Percentiles rank a stretch among this genome's conserved stretches.
Evolutionary conservation across 106 monocot species (phyloP).

Genomic region (Apostasia shenzhenica): DNA sequence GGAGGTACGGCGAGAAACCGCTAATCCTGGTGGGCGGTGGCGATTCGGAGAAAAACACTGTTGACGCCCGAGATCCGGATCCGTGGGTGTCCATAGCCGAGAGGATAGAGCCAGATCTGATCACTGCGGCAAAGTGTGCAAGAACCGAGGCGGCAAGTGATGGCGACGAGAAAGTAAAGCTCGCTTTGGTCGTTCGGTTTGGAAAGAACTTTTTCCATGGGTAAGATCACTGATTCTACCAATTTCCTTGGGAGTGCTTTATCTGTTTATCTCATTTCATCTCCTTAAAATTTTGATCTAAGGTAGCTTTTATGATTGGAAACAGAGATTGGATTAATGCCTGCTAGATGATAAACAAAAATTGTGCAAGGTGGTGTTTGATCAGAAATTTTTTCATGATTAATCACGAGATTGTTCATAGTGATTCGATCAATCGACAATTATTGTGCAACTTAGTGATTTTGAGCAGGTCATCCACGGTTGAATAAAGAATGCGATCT

Average conservation of each 20-base stretch:
- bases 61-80: neutral
- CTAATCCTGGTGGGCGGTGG: conserved; percentile 14
- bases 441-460: too few relatives aligned
- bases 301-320: neutral
- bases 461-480: too few relatives aligned
- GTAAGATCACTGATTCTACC: conserved; percentile 7
- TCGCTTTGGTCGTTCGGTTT: conserved; percentile 22
- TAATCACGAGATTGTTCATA: too few relatives aligned
- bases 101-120: conserved; percentile 20
- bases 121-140: conserved; percentile 7
- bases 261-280: too few relatives aligned
- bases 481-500: too few relatives aligned
- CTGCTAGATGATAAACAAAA: too few relatives aligned
- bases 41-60: neutral
- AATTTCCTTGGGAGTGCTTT: neutral
- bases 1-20: conserved; percentile 26
- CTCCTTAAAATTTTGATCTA: neutral
- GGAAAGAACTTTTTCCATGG: conserved; percentile 38
- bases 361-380: too few relatives aligned
- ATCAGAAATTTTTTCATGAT: too few relatives aligned
- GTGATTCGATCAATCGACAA: too few relatives aligned
- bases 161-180: conserved; percentile 11
- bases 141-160: neutral
- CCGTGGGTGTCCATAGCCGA: conserved; percentile 22
- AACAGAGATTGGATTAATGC: too few relatives aligned